Base-by-base conservation (phyloP, 345 rosid species). In the Euphorbia pulcherrima region DNA sequence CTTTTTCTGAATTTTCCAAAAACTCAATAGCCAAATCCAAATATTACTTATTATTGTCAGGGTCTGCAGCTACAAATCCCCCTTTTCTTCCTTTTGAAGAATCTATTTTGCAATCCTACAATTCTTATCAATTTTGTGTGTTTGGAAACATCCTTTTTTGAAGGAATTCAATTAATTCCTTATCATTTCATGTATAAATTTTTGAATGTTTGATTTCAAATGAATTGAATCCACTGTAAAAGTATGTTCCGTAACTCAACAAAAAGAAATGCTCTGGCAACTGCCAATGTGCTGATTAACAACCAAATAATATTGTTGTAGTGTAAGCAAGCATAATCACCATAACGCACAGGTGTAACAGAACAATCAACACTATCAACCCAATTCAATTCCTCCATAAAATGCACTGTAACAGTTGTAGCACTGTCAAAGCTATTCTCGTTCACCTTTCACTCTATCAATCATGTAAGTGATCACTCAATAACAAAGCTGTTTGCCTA, bases 21-120 rank as follows among this genome's bases (percentile, higher is more conserved):
- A 33, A 33, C 37, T 33, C 37, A 33, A 33, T n/a, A n/a, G n/a
- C n/a, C n/a, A n/a, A n/a, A n/a, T n/a, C n/a, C n/a, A n/a, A n/a
- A n/a, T n/a, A n/a, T n/a, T n/a, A n/a, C n/a, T n/a, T n/a, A n/a
- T n/a, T n/a, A 24, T 86, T 76, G 40, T 88, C 87, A 46, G 86
- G 79, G 75, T 88, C 89, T 6, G 94, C 94, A 30, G 94, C 94
- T 50, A 86, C 76, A 23, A 88, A 71, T 71, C 84, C 94, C 46
- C 88, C 89, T 10, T 88, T 69, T 86, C 73, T 80, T 88, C 82
- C 73, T 65, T 86, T 62, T 84, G 83, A 60, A 88, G 88, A 70
- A 88, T 85, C 87, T 86, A 83, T 69, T 83, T 83, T 0, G 89
- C 87, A 6, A 88, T 70, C 58, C 72, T 77, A 0, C 91, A 78